These are phyloP conservation scores for Macaranga tanarius DNA, from an alignment of 441 rosid species.

Conservation along the genomic window DNA sequence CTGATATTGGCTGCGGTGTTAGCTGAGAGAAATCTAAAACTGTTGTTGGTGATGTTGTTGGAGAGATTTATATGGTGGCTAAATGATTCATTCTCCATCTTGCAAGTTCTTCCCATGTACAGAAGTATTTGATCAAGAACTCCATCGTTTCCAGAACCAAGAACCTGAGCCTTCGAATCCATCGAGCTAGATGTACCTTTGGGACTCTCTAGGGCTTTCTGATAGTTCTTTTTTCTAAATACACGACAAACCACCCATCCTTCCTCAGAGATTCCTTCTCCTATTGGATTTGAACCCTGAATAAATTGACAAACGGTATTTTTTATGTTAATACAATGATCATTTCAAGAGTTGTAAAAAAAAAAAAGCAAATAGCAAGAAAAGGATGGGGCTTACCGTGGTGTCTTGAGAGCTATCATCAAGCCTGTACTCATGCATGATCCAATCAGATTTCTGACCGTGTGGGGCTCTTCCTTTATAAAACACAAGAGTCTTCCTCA, in stretches of 20 bases:
- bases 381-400: constrained; percentile 34
- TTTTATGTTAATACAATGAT: background rate
- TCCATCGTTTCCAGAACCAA: constrained; percentile 36
- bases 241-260: constrained; percentile 96
- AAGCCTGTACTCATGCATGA: constrained; percentile 95
- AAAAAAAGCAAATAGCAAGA: background rate
- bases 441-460: constrained; percentile 97
- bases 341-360: background rate
- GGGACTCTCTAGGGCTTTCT: constrained; percentile 68
- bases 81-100: constrained; percentile 48
- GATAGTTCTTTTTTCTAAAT: constrained; percentile 82
- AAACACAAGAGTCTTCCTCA: constrained; percentile 91
- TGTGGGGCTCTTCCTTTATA: constrained; percentile 95
- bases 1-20: constrained; percentile 18
- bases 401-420: constrained; percentile 45
- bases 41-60: constrained; percentile 21
- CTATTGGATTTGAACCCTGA: constrained; percentile 43
- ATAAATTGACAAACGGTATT: background rate
- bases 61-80: constrained; percentile 16
- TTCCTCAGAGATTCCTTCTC: constrained; percentile 62
- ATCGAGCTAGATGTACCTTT: constrained; percentile 38
- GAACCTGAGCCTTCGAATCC: constrained; percentile 41
- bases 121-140: constrained; percentile 69
- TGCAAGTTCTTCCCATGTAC: constrained; percentile 71
- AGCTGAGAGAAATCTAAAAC: constrained; percentile 21